These are phyloP conservation scores for Cryphonectria radicalis DNA, from an alignment of 2,329 filamentous ascomycete species.

Conservation along the genomic window DNA sequence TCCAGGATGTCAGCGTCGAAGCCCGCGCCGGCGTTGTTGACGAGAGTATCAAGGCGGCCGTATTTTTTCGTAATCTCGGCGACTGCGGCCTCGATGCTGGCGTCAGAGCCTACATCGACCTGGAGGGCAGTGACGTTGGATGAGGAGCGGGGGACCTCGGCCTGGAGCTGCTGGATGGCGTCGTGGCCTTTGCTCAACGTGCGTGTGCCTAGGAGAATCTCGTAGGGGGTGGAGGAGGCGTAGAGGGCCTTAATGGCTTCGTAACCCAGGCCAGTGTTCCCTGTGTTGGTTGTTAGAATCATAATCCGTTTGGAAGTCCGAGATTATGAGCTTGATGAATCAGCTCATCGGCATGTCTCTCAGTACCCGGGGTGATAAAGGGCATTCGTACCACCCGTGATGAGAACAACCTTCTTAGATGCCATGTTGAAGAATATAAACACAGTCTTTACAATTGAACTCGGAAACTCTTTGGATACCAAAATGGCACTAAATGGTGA, in stretches of 20 bases:
- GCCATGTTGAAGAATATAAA: conserved; percentile 14
- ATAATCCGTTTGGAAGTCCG: neutral
- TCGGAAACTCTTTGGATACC: no score
- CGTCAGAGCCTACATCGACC: conserved; percentile 58
- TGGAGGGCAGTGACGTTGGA: conserved; percentile 52
- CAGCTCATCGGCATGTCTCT: neutral
- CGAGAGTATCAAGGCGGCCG: conserved; percentile 54
- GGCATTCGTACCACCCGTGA: conserved; percentile 23
- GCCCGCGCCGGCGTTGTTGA: conserved; percentile 59
- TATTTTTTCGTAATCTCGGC: conserved; percentile 46
- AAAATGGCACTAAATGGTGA: no score
- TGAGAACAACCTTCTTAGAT: conserved; percentile 22
- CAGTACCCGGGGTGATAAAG: no score
- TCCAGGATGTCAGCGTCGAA: conserved; percentile 45
- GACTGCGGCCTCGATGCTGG: conserved; percentile 53
- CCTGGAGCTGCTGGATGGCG: conserved; percentile 47
- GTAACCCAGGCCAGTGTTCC: conserved; percentile 64
- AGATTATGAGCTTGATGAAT: no score
- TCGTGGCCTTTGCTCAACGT: conserved; percentile 53
- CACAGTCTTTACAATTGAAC: neutral
- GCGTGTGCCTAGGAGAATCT: conserved; percentile 60
- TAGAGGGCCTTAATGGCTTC: conserved; percentile 60
- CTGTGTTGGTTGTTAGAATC: conserved; percentile 43
- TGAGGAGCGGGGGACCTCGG: conserved; percentile 44
- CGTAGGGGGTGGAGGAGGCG: conserved; percentile 52